Percentiles rank a stretch among this genome's conserved stretches.
Conservation (phyloP, 1,284 basidiomycete genomes). For the Tetrapyrgos nigripes region DNA sequence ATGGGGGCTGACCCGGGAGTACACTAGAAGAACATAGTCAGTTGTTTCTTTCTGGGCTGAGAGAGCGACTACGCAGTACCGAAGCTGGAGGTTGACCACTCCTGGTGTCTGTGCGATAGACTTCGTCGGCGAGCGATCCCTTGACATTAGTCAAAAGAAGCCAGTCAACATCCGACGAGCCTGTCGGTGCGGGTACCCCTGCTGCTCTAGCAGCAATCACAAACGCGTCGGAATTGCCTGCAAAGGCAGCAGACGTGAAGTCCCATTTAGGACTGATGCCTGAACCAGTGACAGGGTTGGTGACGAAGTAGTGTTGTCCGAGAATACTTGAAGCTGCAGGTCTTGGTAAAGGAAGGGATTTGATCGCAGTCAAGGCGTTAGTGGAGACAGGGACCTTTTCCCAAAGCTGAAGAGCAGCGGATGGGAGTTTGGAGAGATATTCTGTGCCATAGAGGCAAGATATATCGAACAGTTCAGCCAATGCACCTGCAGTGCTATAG, state of each 20-base stretch:
- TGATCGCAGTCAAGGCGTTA: slow-evolving; percentile 44
- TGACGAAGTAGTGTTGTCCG: slow-evolving; percentile 64
- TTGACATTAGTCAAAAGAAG: slow-evolving; percentile 53
- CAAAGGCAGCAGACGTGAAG: slow-evolving; percentile 47
- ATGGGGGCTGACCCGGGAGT: slow-evolving; percentile 8
- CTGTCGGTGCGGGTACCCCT: slow-evolving; percentile 50
- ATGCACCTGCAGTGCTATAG: slow-evolving; percentile 47
- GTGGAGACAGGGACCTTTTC: slow-evolving; percentile 29
- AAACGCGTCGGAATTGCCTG: slow-evolving; percentile 53
- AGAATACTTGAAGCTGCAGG: slow-evolving; percentile 44
- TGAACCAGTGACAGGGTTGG: slow-evolving; percentile 48
- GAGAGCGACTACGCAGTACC: slow-evolving; percentile 36
- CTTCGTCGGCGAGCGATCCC: slow-evolving; percentile 56
- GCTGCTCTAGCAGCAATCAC: slow-evolving; percentile 52
- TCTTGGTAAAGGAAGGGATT: slow-evolving; percentile 32
- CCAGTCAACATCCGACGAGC: slow-evolving; percentile 61
- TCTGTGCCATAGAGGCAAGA: slow-evolving; percentile 54
- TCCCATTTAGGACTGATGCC: slow-evolving; percentile 65
- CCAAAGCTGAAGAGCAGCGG: slow-evolving; percentile 49
- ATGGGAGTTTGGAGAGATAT: slow-evolving; percentile 46
- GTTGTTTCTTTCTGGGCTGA: neutral
- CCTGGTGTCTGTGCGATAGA: slow-evolving; percentile 64
- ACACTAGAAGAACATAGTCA: slow-evolving; percentile 6
- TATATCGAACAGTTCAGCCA: slow-evolving; percentile 64
- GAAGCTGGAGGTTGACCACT: slow-evolving; percentile 68